Base-by-base conservation (phyloP, 306 rosid species). In the Ziziphus jujuba region DNA sequence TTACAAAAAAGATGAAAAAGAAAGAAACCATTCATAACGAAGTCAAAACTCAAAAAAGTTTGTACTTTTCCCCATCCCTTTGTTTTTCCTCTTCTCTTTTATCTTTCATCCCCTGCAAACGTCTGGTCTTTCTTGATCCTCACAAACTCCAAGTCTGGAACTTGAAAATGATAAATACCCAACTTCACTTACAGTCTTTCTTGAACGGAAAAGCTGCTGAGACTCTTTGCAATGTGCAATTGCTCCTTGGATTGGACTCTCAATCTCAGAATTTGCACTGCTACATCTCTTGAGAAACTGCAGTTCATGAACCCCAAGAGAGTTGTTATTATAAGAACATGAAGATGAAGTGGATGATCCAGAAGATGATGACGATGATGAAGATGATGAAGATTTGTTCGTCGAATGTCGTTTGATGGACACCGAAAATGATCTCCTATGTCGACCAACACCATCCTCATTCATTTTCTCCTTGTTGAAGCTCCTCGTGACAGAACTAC, bases 221-320 rank as follows among this genome's bases (percentile, higher is more conserved):
- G 98, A 93, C 69, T 86, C 81, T 79, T 95, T 95, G 91, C 99
- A 95, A 82, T 90, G 85, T 10, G 96, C 96, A 69, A 95, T 95
- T 49, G 99, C 99, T 80, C 99, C 99, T 59, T 95, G 97, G 49
- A 95, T 88, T 43, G 99, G 87, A 56, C 65, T 88, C 77, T 90
- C 99, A 45, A 81, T 81, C 77, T 95, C 97, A 13, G 96, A 88
- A 69, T 72, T 90, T 47, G 82, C 56, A 74, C 99, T 90, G 69
- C 82, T 84, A 49, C 96, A 85, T 79, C 95, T 88, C 72, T 95
- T 90, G 12, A 90, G 82, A 72, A 78, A 65, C 65, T 86, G 79
- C 19, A 34, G 70, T 33, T 77, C 82, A 43, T 78, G 85, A 44
- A 70, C 40, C 52, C 83, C 88, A 63, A 72, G 71, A 44, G 86